These are phyloP conservation scores for Aspergillus versicolor DNA, from an alignment of 2,329 filamentous ascomycete genomes.

Conservation along the genomic window DNA sequence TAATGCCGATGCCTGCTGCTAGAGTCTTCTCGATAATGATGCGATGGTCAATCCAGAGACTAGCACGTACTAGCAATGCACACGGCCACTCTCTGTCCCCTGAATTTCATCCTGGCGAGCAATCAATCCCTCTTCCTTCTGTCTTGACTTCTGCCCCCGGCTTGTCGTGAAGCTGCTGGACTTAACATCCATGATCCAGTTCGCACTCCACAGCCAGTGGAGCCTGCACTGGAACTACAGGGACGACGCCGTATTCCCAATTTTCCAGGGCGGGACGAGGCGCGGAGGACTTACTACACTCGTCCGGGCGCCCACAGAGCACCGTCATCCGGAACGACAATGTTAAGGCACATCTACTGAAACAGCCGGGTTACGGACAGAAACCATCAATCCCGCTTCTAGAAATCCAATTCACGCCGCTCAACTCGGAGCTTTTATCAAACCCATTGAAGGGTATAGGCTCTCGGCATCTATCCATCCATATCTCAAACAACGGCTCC, in stretches of 20 bases:
- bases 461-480: background rate
- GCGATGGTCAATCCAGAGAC: no score
- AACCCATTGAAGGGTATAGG: background rate
- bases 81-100: background rate
- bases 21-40: no score
- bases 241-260: background rate
- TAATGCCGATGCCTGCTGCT: no score
- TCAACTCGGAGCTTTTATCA: background rate
- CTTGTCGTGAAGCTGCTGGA: background rate
- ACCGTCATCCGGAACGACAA: background rate
- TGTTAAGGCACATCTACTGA: no score
- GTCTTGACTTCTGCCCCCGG: no score
- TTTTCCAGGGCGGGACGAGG: background rate
- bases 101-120: background rate
- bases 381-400: background rate
- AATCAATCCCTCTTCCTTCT: no score
- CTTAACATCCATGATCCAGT: background rate
- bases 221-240: background rate
- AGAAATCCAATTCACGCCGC: background rate
- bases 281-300: constrained; percentile 6
- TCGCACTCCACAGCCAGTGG: background rate
- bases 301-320: background rate
- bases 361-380: no score
- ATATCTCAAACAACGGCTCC: constrained; percentile 7
- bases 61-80: background rate